Percentiles rank a stretch among this genome's conserved stretches.
Evolutionary conservation across 345 rosid genomes (phyloP).

Genomic region (Hevea brasiliensis): DNA sequence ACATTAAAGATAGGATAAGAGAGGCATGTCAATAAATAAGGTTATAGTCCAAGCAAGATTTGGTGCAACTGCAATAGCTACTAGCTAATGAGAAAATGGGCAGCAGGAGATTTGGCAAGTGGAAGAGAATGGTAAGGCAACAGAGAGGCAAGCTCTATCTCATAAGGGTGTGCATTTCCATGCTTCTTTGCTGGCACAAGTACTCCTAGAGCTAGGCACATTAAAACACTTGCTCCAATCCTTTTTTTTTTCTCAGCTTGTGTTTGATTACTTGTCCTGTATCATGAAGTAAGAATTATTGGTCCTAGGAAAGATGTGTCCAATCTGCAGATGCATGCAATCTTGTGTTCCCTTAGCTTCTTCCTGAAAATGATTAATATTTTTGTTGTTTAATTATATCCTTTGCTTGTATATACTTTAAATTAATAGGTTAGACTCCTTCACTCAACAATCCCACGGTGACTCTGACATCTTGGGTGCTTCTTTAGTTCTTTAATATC

Average conservation of each 20-base stretch:
- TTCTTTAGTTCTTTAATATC: not conserved
- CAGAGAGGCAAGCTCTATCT: slow-evolving; percentile 61
- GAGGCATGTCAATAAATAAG: not conserved
- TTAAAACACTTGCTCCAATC: too few relatives aligned
- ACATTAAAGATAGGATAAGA: not conserved
- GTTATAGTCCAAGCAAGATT: not conserved
- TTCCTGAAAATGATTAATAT: not conserved
- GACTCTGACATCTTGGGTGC: not conserved
- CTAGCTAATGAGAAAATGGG: slow-evolving; percentile 31
- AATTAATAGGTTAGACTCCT: not conserved
- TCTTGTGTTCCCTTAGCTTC: not conserved
- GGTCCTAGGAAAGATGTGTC: not conserved
- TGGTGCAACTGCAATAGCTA: too few relatives aligned
- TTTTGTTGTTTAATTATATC: not conserved
- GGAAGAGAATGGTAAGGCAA: slow-evolving; percentile 64
- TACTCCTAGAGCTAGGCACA: slow-evolving; percentile 22
- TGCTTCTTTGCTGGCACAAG: slow-evolving; percentile 72
- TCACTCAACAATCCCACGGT: not conserved
- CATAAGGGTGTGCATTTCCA: slow-evolving; percentile 55
- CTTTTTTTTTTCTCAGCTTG: too few relatives aligned
- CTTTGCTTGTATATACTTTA: not conserved
- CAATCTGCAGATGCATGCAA: not conserved
- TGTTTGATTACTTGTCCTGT: too few relatives aligned
- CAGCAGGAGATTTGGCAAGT: slow-evolving; percentile 41
- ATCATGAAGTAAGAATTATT: too few relatives aligned